Evolutionary conservation across 352 stramenopile genomes (phyloP), one percentile per base, ranked within the genome.

Genomic region (Pelagophyceae sp.): DNA sequence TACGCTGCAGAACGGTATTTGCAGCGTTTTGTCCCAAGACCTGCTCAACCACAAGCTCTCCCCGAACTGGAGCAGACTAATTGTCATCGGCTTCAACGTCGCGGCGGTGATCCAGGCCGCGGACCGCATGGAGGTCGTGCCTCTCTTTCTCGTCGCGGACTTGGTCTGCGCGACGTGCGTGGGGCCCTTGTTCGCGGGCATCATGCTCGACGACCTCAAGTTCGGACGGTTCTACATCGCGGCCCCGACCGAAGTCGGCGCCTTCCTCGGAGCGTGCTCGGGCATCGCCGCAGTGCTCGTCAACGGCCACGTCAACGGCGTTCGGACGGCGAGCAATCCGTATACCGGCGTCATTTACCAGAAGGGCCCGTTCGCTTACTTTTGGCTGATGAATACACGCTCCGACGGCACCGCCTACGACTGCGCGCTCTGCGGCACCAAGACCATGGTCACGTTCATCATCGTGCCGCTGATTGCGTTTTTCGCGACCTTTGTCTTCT

Each of bases 371-470:
- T n/a, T n/a, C n/a, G n/a, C n/a, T n/a, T n/a, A n/a, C n/a, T n/a
- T 78, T 75, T 89, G 85, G 85, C 76, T 88, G 1, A 82, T 80
- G 29, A 87, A 89, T 60, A 63, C 51, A 31, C 3, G 25, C 32
- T 50, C 63, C 63, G 35, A 72, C 31, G 58, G 58, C 58, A 33
- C 3, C 20, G 15, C 58, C 58, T 65, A 65, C 58, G 80, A 86
- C 60, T 89, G 85, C 71, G 78, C 85, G 74, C 80, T 89, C 23
- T 89, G 85, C 75, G 85, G 85, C 77, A 80, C 61, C 38, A 85
- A 83, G 38, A 88, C 82, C 3, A 88, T 89, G 85, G 70, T 87
- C 37, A 85, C 83, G 58, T 89, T 89, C 80, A 89, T 89, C 77
- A 71, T 89, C 6, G 85, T 83, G 35, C 85, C 85, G 67, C 70